Evolutionary conservation across 2,329 filamentous ascomycete species (phyloP), one percentile per base, ranked within the genome.

Genomic region (Simplicillium sp.): DNA sequence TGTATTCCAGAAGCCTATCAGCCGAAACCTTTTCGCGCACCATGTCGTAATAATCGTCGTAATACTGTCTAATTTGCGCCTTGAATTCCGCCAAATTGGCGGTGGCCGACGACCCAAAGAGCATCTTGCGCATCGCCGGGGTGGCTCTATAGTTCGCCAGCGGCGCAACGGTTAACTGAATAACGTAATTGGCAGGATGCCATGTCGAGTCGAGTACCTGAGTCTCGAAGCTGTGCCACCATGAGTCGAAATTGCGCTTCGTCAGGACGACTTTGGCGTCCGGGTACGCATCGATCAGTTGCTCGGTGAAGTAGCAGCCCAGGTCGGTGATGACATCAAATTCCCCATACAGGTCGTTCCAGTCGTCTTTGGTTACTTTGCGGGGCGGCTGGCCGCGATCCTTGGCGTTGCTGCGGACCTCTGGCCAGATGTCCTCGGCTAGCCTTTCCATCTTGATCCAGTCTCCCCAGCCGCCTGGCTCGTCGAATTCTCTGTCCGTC

Each of bases 1-100:
- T 34, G 34, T 40, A 55, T 34, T 54, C 46, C 39, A 56, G 34
- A 16, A 55, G n/a, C n/a, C 34, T 32, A 15, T 39, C 44, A 15
- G 15, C 17, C 12, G 44, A 18, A 8, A 45, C 40, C 2, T 41
- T 33, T 14, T 41, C 41, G 4, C 49, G 36, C 11, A 53, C 35
- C 28, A 45, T 35, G 12, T 32, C 43, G 29, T 53, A 50, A 20
- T 53, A 47, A 5, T 46, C 44, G 7, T 38, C 35, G 36, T 50
- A 53, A 7, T 11, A 15, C 12, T 15, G 12, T 15, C 12, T 33
- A 7, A 33, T 33, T 7, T 33, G 12, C 7, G 13, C 13, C 13
- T 15, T 13, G 5, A 13, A 33, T 5, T 33, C 31, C 6, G 12
- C 31, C 31, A 33, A n/a, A 13, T 13, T 33, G 15, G 12, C 12